Evolutionary conservation across 768 basidiomycete species (phyloP), one percentile per base, ranked within the genome.

Genomic region (Cubamyces lactineus): DNA sequence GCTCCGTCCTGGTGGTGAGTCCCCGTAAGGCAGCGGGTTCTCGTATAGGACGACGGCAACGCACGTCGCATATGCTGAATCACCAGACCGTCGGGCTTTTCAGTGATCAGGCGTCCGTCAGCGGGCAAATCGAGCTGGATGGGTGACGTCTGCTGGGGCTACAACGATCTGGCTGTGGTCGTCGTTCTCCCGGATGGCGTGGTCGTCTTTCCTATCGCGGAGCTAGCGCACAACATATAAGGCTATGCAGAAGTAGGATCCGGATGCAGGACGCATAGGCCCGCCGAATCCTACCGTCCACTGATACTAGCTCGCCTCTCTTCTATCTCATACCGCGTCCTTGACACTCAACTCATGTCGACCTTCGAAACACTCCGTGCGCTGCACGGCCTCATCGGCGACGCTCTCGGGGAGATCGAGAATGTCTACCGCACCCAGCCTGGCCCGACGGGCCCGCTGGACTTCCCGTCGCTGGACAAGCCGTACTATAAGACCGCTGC

Each of bases 341-440:
- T 3, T 8, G 8, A 6, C 50, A 34, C n/a, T 12, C 17, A 9
- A 19, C 24, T 17, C 40, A 68, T 75, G 83, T 24, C 41, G 28
- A 88, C 89, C 51, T 85, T 91, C 67, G 78, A 84, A 39, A 78
- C 80, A 53, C 81, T 91, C 54, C 82, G 83, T 41, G 82, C 84
- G 30, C 81, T 90, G 42, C 85, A 88, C 65, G 73, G 80, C 64
- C 82, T 90, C 70, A 81, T 91, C 67, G 86, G 84, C 66, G 79
- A 86, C 66, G 87, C 88, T 24, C 74, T 90, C 63, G 80, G 84
- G 73, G 86, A 88, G 66, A 86, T 91, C 15, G 84, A 89, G 71
- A 75, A 75, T 48, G 75, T 87, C 52, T 89, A 70, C 55, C 59
- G 11, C 13, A 28, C 19, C 21, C 34, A 16, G 3, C 15, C n/a